phyloP scores from a whole-genome alignment of 768 basidiomycete species.

The Kwoniella botswanensis region DNA sequence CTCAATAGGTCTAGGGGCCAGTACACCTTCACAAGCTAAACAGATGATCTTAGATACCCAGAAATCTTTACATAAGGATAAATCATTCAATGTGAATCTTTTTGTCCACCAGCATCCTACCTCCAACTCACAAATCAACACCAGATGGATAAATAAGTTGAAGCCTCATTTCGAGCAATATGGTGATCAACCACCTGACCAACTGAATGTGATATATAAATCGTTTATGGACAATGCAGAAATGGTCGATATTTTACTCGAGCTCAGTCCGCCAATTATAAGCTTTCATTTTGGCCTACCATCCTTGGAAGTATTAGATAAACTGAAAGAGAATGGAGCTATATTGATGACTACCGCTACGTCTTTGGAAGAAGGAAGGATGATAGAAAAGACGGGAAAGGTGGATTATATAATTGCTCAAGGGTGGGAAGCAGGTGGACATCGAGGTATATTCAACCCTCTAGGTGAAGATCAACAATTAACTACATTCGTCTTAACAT shows the following conservation, averaged over 20 bases:
- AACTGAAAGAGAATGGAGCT: conserved; percentile 28
- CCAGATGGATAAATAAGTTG: conserved; percentile 38
- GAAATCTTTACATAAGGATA: conserved; percentile 17
- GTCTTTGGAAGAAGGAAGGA: conserved; percentile 32
- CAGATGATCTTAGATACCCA: conserved; percentile 33
- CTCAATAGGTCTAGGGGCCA: conserved; percentile 43
- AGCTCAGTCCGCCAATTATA: conserved; percentile 35
- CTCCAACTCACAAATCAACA: conserved; percentile 9
- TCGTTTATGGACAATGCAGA: conserved; percentile 30
- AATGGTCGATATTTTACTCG: conserved; percentile 29
- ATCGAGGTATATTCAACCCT: conserved; percentile 46
- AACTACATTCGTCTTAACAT: conserved; percentile 31
- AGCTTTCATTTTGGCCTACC: conserved; percentile 54
- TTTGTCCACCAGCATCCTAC: conserved; percentile 37
- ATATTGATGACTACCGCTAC: conserved; percentile 42
- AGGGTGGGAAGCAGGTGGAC: conserved; percentile 49
- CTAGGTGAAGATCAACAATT: conserved; percentile 33
- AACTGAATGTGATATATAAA: conserved; percentile 36
- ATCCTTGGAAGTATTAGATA: conserved; percentile 6
- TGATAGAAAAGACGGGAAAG: conserved; percentile 24
- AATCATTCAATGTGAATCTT: conserved; percentile 48
- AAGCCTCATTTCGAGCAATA: conserved; percentile 26
- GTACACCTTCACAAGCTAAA: conserved; percentile 25
- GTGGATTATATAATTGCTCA: conserved; percentile 50
- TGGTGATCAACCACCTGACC: conserved; percentile 20